phyloP scores from a whole-genome alignment of 1,139 yeast genomes.

The Schwanniomyces etchellsii region DNA sequence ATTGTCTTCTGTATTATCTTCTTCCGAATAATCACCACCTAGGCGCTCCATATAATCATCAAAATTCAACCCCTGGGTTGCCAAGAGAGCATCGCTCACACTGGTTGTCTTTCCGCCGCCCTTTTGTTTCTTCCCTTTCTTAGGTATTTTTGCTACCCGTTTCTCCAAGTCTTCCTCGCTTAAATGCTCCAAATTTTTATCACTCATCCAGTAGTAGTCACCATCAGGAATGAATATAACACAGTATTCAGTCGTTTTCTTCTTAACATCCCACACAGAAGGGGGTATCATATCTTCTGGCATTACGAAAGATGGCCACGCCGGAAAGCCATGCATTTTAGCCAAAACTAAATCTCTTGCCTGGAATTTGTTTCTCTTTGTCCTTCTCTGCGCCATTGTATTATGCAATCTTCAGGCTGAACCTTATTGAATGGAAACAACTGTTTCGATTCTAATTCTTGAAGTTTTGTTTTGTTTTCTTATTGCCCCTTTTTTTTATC shows the following conservation, averaged over 20 bases:
- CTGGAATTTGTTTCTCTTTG: slow-evolving; percentile 14
- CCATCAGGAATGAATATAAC: slow-evolving; percentile 47
- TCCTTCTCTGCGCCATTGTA: slow-evolving; percentile 23
- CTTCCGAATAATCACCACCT: slow-evolving; percentile 23
- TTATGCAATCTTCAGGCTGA: not conserved
- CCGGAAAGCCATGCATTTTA: slow-evolving; percentile 44
- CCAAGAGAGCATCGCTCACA: slow-evolving; percentile 36
- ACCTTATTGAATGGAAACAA: too few relatives aligned
- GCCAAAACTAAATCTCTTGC: slow-evolving; percentile 39
- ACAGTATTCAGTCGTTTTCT: slow-evolving; percentile 35
- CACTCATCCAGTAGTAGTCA: slow-evolving; percentile 43
- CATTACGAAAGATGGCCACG: slow-evolving; percentile 48
- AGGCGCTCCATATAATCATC: slow-evolving; percentile 33
- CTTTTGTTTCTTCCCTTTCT: slow-evolving; percentile 14
- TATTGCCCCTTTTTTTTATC: too few relatives aligned
- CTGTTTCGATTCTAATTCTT: too few relatives aligned
- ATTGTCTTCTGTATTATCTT: slow-evolving; percentile 22
- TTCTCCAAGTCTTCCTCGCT: slow-evolving; percentile 23
- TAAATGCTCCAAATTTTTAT: slow-evolving; percentile 30
- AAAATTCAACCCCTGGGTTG: slow-evolving; percentile 33
- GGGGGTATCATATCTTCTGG: slow-evolving; percentile 35
- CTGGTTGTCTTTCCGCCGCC: slow-evolving; percentile 24
- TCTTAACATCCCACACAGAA: slow-evolving; percentile 31
- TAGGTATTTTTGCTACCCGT: slow-evolving; percentile 26
- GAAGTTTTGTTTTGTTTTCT: too few relatives aligned